Evolutionary conservation across 1,139 yeast genomes (phyloP).

Genomic region (Debaryomyces subglobosus): DNA sequence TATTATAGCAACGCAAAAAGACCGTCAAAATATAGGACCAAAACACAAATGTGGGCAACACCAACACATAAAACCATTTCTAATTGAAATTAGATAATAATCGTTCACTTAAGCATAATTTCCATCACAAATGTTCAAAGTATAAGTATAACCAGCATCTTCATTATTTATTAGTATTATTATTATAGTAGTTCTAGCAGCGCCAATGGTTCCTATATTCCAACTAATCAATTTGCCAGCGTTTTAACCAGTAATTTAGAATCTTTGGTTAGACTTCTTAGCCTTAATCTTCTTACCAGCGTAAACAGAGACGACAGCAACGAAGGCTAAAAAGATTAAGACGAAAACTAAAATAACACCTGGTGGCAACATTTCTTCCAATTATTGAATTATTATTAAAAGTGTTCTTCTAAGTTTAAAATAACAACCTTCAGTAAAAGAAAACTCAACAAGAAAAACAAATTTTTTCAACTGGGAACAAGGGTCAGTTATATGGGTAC

Average conservation of each 20-base stretch:
- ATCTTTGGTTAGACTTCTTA: constrained; percentile 52
- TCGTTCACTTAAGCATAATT: constrained; percentile 6
- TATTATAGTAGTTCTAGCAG: not conserved
- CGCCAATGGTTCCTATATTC: not conserved
- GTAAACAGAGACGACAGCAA: constrained; percentile 38
- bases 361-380: constrained; percentile 45
- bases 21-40: not conserved
- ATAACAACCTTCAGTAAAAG: constrained; percentile 12
- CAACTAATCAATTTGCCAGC: not conserved
- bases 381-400: constrained; percentile 8
- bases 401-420: constrained; percentile 8
- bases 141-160: not conserved
- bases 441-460: constrained; percentile 11
- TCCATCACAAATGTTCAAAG: not conserved
- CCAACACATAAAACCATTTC: not conserved
- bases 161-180: constrained; percentile 3
- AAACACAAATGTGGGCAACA: constrained; percentile 1
- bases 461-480: constrained; percentile 1
- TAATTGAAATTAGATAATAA: not conserved
- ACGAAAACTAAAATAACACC: constrained; percentile 57
- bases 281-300: constrained; percentile 44
- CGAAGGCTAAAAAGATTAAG: constrained; percentile 46
- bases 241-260: constrained; percentile 26
- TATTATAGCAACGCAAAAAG: constrained; percentile 2
- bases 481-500: constrained; percentile 10